Conservation (phyloP, 2,329 filamentous ascomycete genomes). For the Xylaria sp. region DNA sequence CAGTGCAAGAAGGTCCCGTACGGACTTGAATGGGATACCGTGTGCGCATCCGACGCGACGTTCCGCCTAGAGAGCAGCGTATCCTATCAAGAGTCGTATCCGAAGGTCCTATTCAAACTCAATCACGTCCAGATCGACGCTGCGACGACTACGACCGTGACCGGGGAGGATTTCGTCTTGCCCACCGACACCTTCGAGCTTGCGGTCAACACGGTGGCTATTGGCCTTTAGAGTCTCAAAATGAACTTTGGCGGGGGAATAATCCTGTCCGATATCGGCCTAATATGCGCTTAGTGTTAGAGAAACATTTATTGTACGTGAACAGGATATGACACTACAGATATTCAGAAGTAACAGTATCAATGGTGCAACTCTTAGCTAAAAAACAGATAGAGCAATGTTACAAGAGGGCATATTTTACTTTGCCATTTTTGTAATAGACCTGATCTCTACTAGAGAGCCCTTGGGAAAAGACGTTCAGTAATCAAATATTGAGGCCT, state of each 20-base stretch:
- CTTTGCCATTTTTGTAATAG: too few relatives aligned
- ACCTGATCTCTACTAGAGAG: too few relatives aligned
- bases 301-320: background rate
- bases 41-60: conserved; percentile 27
- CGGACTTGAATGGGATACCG: conserved; percentile 27
- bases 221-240: conserved; percentile 18
- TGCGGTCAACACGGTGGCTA: conserved; percentile 25
- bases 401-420: background rate
- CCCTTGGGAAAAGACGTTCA: too few relatives aligned
- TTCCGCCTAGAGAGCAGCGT: conserved; percentile 26
- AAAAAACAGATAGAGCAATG: background rate
- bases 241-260: conserved; percentile 2
- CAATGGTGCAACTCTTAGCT: background rate
- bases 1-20: conserved; percentile 31
- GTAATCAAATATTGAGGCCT: too few relatives aligned
- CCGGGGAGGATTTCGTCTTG: conserved; percentile 31
- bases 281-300: conserved; percentile 10
- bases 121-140: conserved; percentile 32
- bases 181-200: conserved; percentile 24
- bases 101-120: conserved; percentile 29
- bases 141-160: conserved; percentile 17
- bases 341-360: conserved; percentile 4
- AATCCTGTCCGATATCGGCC: conserved; percentile 10
- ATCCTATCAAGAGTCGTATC: conserved; percentile 35
- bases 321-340: conserved; percentile 4